Conservation (phyloP, 345 rosid species). For the Lepidium sativum region DNA sequence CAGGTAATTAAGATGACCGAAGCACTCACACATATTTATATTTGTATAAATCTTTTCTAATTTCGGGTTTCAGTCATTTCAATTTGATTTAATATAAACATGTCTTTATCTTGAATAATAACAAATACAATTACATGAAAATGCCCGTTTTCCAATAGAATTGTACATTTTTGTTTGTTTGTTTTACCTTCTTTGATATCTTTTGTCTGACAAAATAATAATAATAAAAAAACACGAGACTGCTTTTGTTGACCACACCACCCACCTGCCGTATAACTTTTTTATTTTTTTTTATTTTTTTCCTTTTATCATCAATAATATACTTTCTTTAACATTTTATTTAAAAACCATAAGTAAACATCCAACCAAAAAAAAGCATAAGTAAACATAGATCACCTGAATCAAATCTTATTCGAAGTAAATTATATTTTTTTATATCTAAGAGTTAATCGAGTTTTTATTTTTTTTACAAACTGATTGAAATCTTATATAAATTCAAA, state of each 20-base stretch:
- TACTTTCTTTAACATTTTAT: background rate
- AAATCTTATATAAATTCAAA: no score
- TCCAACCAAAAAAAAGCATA: no score
- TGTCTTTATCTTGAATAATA: background rate
- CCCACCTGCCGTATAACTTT: background rate
- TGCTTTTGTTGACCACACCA: slow-evolving; percentile 13
- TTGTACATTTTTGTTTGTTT: background rate
- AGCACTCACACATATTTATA: background rate
- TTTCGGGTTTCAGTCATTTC: background rate
- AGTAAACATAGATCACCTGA: background rate
- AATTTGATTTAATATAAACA: background rate
- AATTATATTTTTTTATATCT: no score
- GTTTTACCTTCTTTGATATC: background rate
- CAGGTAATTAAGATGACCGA: background rate
- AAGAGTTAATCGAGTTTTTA: no score
- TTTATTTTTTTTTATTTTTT: background rate
- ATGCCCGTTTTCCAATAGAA: background rate
- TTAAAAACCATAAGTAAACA: no score
- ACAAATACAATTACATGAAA: background rate
- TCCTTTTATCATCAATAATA: background rate
- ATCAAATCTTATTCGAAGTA: background rate
- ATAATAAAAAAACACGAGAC: background rate
- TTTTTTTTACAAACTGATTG: no score
- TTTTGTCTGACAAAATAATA: background rate
- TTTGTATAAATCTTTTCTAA: background rate